Evolutionary conservation across 495 filamentous ascomycete genomes (phyloP).

Genomic region (Trichoderma virens): DNA sequence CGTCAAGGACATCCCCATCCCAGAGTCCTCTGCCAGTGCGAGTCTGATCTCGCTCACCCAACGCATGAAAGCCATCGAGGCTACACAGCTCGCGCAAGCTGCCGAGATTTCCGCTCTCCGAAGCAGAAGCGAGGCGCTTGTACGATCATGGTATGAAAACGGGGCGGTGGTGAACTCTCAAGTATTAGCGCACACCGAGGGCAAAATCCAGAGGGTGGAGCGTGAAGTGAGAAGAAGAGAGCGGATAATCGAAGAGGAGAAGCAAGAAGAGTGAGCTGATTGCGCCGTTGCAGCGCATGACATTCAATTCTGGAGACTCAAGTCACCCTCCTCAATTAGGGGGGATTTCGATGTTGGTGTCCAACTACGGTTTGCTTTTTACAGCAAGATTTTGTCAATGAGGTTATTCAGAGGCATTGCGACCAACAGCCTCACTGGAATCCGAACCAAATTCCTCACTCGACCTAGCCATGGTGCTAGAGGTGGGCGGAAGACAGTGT

Average conservation of each 20-base stretch:
- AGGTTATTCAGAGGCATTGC: background rate
- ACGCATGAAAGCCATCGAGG: constrained; percentile 58
- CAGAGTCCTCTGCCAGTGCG: constrained; percentile 58
- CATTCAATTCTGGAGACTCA: background rate
- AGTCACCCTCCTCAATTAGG: too few relatives aligned
- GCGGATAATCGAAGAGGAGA: constrained; percentile 22
- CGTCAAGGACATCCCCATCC: constrained; percentile 65
- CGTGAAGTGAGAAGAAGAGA: constrained; percentile 54
- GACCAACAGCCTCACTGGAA: background rate
- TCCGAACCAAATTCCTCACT: background rate
- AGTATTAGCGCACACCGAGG: constrained; percentile 69
- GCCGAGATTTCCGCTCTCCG: constrained; percentile 63
- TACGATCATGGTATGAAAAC: constrained; percentile 76
- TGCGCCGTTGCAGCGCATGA: background rate
- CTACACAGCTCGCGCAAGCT: constrained; percentile 62
- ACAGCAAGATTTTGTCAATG: background rate
- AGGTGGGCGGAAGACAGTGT: background rate
- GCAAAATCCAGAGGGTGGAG: constrained; percentile 59
- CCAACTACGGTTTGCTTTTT: background rate
- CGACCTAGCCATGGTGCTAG: background rate
- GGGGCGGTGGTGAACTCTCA: constrained; percentile 60
- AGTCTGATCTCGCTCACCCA: constrained; percentile 62
- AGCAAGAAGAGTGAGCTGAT: background rate
- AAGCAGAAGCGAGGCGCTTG: constrained; percentile 58
- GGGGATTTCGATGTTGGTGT: background rate